Base-by-base conservation (phyloP, 2,329 filamentous ascomycete species). In the Fusarium robinianum region DNA sequence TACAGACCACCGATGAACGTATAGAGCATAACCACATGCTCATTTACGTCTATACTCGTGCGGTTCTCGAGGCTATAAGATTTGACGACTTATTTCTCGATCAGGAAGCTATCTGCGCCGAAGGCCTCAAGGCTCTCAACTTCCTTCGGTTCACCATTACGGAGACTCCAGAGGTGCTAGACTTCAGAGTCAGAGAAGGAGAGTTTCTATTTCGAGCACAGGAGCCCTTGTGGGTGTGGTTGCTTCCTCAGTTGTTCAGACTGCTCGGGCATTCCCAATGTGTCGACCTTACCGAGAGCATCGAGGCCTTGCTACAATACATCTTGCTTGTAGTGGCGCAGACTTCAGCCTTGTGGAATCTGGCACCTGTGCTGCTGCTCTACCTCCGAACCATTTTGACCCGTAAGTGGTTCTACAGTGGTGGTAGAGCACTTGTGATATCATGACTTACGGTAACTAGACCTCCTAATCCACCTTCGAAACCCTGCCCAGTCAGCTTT, bases 1-100 rank as follows among this genome's bases (percentile, higher is more conserved):
- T 92, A 17, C 81, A 83, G 21, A 78, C 80, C 9, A 62, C 75
- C 2, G 80, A 85, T 51, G 83, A 87, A 30, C 84, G 87, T 54
- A 70, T 87, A 30, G 79, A 84, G 36, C 84, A 95, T 64, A 92
- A 95, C 57, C 86, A 90, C 60, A 87, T 90, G 68, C 79, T 96
- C 35, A 84, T 96, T 38, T 90, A 88, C 62, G 87, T 96, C 51
- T 87, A 94, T 57, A 78, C 86, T 35, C 85, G 88, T 62, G 87
- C 89, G 45, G 87, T 90, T 15, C 74, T 96, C 9, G 87, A 90
- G 55, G 77, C 77, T 30, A 75, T 88, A 32, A 77, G 78, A 53
- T 76, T 80, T 62, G 81, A 90, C 58, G 81, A 90, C 57, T 83
- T 82, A 3, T 87, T 90, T 63, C 75, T 81, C 46, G 72, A 81